A percentile compares a stretch with the other conserved stretches of the same genome.
These are phyloP conservation scores for Peribolospora baueri DNA, from an alignment of 768 basidiomycete species.

Conservation along the genomic window DNA sequence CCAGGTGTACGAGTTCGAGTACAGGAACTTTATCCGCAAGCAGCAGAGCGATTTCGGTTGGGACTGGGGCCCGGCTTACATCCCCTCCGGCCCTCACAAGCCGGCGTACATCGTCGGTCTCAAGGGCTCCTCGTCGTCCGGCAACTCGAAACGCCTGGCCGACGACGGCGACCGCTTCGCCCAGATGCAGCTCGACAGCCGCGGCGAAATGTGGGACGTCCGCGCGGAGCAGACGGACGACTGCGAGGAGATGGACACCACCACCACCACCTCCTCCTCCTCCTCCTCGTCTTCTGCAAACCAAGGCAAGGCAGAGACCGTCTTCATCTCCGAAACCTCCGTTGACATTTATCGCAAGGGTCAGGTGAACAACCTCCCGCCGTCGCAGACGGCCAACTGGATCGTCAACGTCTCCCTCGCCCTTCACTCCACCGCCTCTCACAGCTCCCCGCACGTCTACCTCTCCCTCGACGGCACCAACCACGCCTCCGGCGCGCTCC, in stretches of 20 bases:
- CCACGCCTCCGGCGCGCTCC: constrained; percentile 22
- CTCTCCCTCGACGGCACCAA: constrained; percentile 29
- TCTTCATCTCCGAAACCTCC: constrained; percentile 31
- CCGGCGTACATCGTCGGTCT: constrained; percentile 21
- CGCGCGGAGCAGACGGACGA: too few relatives aligned
- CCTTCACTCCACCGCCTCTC: constrained; percentile 24
- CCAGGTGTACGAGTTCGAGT: constrained; percentile 24
- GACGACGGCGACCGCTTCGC: too few relatives aligned
- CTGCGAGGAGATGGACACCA: too few relatives aligned
- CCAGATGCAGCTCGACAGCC: background rate
- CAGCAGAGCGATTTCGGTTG: constrained; percentile 34
- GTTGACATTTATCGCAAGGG: constrained; percentile 34
- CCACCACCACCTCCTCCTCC: too few relatives aligned
- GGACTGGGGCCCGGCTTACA: constrained; percentile 40
- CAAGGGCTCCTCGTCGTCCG: too few relatives aligned
- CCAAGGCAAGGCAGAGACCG: constrained; percentile 5
- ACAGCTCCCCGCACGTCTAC: constrained; percentile 20
- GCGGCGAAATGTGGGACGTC: background rate
- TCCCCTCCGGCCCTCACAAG: constrained; percentile 32
- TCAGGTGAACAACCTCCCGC: constrained; percentile 25
- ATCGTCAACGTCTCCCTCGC: constrained; percentile 32
- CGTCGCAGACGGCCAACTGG: constrained; percentile 31
- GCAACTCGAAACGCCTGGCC: too few relatives aligned
- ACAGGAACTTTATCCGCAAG: constrained; percentile 30
- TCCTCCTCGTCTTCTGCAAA: background rate